phyloP scores from a whole-genome alignment of 176 grass and related monocot genomes.

The Zea mays region Zm-B73-REFERENCE-NAM-5.0 NC_050101.1:152842001-152842500 shows the following conservation, averaged over 20 bases:
- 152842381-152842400: constrained; percentile 34
- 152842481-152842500: too few relatives aligned
- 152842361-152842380: constrained; percentile 46
- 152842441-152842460: too few relatives aligned
- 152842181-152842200: constrained; percentile 49
- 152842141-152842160: constrained; percentile 53
- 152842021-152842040: not conserved
- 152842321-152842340: constrained; percentile 72
- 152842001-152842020: constrained; percentile 35
- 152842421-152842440: too few relatives aligned
- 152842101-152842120: constrained; percentile 39
- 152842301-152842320: constrained; percentile 61
- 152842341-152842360: constrained; percentile 63
- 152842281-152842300: constrained; percentile 53
- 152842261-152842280: constrained; percentile 49
- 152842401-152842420: too few relatives aligned
- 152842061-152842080: not conserved
- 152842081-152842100: not conserved
- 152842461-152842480: too few relatives aligned
- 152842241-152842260: constrained; percentile 54
- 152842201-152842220: constrained; percentile 59
- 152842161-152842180: constrained; percentile 64
- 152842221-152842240: constrained; percentile 58
- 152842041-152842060: not conserved
- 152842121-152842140: constrained; percentile 41